Evolutionary conservation across 345 rosid species (phyloP).

Genomic region (Rhodamnia argentea): DNA sequence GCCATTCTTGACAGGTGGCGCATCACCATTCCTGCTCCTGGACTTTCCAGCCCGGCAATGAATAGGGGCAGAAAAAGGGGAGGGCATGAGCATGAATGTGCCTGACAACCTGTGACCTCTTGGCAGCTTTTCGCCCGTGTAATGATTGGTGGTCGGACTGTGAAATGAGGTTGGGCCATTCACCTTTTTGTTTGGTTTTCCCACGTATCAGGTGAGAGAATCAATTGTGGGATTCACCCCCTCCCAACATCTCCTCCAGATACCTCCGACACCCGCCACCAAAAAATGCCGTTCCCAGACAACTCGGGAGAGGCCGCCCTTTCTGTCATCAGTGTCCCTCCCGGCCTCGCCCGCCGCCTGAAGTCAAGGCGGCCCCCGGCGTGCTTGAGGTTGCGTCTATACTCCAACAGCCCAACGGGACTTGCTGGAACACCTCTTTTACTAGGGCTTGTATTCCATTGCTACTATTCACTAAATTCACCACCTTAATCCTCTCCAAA

Average conservation of each 20-base stretch:
- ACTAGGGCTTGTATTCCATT: too few species aligned
- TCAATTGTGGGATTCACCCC: constrained; percentile 32
- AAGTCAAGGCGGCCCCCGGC: background rate
- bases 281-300: constrained; percentile 16
- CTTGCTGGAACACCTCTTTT: constrained; percentile 48
- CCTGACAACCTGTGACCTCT: background rate
- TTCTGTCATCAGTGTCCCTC: background rate
- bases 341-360: background rate
- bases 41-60: background rate
- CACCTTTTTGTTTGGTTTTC: background rate
- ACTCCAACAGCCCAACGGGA: constrained; percentile 52
- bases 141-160: background rate
- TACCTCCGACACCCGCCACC: constrained; percentile 46
- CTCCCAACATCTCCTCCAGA: constrained; percentile 34
- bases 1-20: background rate
- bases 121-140: background rate
- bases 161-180: background rate
- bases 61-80: background rate
- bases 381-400: constrained; percentile 53
- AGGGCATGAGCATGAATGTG: background rate
- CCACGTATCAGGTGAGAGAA: background rate
- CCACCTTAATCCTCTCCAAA: background rate
- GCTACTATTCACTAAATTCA: background rate
- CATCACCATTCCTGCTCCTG: too few species aligned
- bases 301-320: constrained; percentile 2